Base-by-base conservation (phyloP, 2,329 filamentous ascomycete species). In the Aspergillus proliferans region DNA sequence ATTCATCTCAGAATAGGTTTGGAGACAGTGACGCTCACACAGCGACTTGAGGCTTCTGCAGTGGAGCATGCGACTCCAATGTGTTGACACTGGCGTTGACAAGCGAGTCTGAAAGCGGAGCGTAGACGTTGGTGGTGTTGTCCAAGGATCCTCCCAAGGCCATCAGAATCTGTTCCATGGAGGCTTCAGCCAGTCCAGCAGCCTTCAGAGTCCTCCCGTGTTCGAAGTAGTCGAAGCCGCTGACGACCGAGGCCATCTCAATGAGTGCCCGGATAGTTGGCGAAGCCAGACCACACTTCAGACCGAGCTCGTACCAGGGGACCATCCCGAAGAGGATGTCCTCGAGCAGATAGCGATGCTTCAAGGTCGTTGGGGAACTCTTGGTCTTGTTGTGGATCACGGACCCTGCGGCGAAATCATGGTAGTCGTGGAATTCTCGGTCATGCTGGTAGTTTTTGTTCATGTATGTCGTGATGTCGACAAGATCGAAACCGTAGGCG, bases 381-480 rank as follows among this genome's bases (percentile, higher is more conserved):
- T 55, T 55, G 44, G 53, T 55, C 45, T 55, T 53, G 47, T 56
- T 56, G 51, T 56, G 53, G 28, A 56, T 52, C 14, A 50, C 47
- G 12, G 53, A 53, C 3, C 49, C 47, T 14, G 18, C 30, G 12
- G 53, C 53, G 33, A 56, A 56, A 10, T 56, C 53, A 33, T 52
- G 53, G 36, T 53, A 56, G 46, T 53, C 34, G 15, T 24, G 10
- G 46, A 47, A 56, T 33, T 53, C 45, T 18, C 45, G 41, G 43
- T 49, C 47, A 41, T 53, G 47, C 40, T 45, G 47, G 22, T 56
- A 56, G 51, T 56, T 56, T 30, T 51, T 43, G 47, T 56, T 56
- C 53, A 56, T 56, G 44, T 56, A 56, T 3, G 47, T 43, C 9
- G 51, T 56, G 26, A 56, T 52, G 8, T 47, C 34, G 41, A 52